Percentiles rank a stretch among this genome's conserved stretches.
Conservation (phyloP, 768 basidiomycete species). For the Harrya chromipes region DNA sequence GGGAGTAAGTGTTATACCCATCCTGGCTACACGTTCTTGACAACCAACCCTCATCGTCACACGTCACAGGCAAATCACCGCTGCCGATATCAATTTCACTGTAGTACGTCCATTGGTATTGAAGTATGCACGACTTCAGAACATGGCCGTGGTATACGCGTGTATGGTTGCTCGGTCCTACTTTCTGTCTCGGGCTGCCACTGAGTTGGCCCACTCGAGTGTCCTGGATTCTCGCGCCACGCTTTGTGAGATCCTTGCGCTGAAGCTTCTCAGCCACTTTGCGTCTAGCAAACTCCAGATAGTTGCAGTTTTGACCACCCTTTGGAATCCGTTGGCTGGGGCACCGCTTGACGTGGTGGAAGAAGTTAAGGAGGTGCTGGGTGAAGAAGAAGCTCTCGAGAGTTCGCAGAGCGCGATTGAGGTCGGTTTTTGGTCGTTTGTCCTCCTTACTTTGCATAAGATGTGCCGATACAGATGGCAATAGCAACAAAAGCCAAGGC, state of each 20-base stretch:
- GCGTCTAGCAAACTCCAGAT: constrained; percentile 74
- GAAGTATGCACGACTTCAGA: constrained; percentile 75
- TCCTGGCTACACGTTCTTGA: background rate
- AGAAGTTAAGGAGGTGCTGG: constrained; percentile 57
- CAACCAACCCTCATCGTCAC: background rate
- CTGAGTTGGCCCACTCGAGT: constrained; percentile 73
- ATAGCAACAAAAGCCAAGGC: constrained; percentile 82
- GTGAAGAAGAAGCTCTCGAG: constrained; percentile 52
- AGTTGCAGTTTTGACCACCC: constrained; percentile 70
- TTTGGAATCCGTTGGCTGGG: constrained; percentile 84
- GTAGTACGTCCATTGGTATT: constrained; percentile 73
- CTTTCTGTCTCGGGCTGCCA: constrained; percentile 66
- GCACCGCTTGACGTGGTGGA: constrained; percentile 64
- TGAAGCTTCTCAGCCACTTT: constrained; percentile 78
- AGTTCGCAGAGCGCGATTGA: constrained; percentile 83
- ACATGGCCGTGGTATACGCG: constrained; percentile 71
- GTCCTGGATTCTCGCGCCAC: constrained; percentile 70
- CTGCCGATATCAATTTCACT: constrained; percentile 79
- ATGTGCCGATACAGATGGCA: constrained; percentile 58
- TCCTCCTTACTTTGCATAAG: background rate
- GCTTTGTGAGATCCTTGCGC: constrained; percentile 85
- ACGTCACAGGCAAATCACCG: constrained; percentile 69
- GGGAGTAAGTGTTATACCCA: constrained; percentile 58
- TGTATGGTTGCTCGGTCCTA: constrained; percentile 77
- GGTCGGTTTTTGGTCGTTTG: constrained; percentile 42